Percentiles rank a stretch among this genome's conserved stretches.
phyloP scores from a whole-genome alignment of 1,284 basidiomycete species.

The Ganoderma lucidum region DNA sequence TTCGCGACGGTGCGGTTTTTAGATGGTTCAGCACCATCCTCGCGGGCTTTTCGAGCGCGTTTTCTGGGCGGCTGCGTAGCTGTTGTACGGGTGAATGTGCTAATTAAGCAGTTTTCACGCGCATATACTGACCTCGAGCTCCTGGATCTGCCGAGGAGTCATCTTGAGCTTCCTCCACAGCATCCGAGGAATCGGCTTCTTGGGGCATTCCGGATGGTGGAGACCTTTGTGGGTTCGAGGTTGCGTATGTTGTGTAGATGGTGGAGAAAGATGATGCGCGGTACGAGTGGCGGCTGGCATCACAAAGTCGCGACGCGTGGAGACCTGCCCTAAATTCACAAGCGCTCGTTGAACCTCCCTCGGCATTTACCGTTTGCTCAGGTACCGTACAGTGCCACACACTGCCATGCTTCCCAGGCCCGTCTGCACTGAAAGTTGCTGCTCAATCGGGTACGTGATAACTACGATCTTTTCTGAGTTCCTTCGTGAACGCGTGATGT shows the following conservation, averaged over 20 bases:
- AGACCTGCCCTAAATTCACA: not conserved
- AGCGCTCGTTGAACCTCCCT: not conserved
- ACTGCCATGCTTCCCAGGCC: too few relatives aligned
- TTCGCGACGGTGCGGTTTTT: not conserved
- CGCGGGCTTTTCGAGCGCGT: not conserved
- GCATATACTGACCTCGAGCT: constrained; percentile 1
- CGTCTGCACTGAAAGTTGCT: too few relatives aligned
- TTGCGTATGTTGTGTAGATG: not conserved
- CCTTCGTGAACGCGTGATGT: too few relatives aligned
- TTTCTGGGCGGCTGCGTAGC: not conserved
- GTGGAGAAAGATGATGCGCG: not conserved
- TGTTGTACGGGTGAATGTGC: not conserved
- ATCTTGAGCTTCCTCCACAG: not conserved
- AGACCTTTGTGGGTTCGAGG: not conserved
- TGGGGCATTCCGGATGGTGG: not conserved
- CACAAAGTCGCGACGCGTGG: not conserved
- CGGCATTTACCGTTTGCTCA: too few relatives aligned
- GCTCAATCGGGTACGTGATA: too few relatives aligned
- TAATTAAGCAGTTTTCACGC: not conserved
- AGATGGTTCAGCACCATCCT: not conserved
- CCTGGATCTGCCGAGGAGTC: not conserved
- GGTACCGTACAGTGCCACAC: too few relatives aligned
- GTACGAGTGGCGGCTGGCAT: not conserved
- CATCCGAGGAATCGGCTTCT: not conserved
- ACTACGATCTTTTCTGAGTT: too few relatives aligned